Percentiles rank a stretch among this genome's conserved stretches.
Evolutionary conservation across 2,329 filamentous ascomycete genomes (phyloP).

Genomic region (Grosmannia huntii): DNA sequence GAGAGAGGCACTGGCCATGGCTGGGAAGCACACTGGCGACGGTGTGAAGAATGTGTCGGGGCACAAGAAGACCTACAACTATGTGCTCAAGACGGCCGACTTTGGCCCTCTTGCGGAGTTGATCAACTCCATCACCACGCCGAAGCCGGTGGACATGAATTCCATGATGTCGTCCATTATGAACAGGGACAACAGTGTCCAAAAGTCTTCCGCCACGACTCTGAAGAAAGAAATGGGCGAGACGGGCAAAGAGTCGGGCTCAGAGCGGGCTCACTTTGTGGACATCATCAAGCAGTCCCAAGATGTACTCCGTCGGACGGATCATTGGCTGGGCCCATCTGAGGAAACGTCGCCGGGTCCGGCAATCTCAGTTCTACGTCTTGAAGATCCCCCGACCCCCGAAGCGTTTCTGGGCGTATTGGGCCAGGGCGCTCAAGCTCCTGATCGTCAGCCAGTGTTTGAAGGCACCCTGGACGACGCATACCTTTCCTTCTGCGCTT

Average conservation of each 20-base stretch:
- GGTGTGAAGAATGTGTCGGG: not conserved
- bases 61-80: constrained; percentile 12
- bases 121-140: constrained; percentile 17
- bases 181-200: constrained; percentile 23
- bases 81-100: constrained; percentile 24
- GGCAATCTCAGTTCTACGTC: no score
- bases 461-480: constrained; percentile 15
- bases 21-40: not conserved
- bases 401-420: constrained; percentile 22
- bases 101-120: constrained; percentile 25
- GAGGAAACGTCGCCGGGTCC: not conserved
- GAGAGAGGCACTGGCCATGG: constrained; percentile 4
- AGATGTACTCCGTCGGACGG: constrained; percentile 16
- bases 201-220: constrained; percentile 17
- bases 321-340: not conserved
- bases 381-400: no score
- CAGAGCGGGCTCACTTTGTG: constrained; percentile 18
- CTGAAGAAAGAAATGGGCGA: constrained; percentile 10
- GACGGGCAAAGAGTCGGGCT: constrained; percentile 13
- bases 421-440: constrained; percentile 12
- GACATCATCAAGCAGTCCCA: constrained; percentile 22
- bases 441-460: constrained; percentile 20
- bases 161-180: constrained; percentile 19
- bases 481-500: constrained; percentile 14
- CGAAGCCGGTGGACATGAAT: constrained; percentile 16